Base-by-base conservation (phyloP, 768 basidiomycete species). In the Boletellus sp. region DNA sequence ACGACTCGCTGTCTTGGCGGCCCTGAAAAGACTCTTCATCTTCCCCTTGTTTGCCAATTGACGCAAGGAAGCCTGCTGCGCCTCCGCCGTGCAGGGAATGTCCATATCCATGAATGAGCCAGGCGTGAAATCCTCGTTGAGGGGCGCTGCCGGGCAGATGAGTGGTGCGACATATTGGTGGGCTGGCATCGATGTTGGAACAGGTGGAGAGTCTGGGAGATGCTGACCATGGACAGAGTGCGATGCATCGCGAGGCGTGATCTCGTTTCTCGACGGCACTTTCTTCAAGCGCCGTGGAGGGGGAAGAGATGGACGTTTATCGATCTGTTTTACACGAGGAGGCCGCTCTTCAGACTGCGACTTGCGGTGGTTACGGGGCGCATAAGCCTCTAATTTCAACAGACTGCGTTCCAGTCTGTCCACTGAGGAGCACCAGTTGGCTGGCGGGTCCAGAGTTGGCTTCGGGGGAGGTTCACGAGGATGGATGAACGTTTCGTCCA, bases 101-200 rank as follows among this genome's bases (percentile, higher is more conserved):
- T 70, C 68, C 66, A 68, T 68, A 24, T 68, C 66, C 66, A 68
- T 70, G 52, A 68, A 68, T 2, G 66, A 68, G 19, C 45, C 41
- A 3, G 62, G 52, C 2, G 47, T 56, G 13, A 5, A 45, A 32
- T 47, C 36, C 33, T 52, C 44, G 26, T 45, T 33, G 44, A 41
- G 39, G 26, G 47, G 15, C 3, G 24, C 40, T 16, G 22, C 16
- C 16, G 42, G 26, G 16, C 8, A 40, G 20, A 35, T 26, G 10
- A 4, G 51, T 10, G 52, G 48, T n/a, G 24, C 10, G 39, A 24
- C 35, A 11, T 26, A 13, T 13, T 34, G 49, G 19, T 8, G 40
- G 26, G 37, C 32, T n/a, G 35, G 38, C n/a, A 34, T 39, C 34
- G 37, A 15, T 32, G 34, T 45, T 7, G 52, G 28, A 19, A 42